A percentile compares a stretch with the other conserved stretches of the same genome.
Conservation (phyloP, 2,329 filamentous ascomycete genomes). For the Diaporthe nobilis region DNA sequence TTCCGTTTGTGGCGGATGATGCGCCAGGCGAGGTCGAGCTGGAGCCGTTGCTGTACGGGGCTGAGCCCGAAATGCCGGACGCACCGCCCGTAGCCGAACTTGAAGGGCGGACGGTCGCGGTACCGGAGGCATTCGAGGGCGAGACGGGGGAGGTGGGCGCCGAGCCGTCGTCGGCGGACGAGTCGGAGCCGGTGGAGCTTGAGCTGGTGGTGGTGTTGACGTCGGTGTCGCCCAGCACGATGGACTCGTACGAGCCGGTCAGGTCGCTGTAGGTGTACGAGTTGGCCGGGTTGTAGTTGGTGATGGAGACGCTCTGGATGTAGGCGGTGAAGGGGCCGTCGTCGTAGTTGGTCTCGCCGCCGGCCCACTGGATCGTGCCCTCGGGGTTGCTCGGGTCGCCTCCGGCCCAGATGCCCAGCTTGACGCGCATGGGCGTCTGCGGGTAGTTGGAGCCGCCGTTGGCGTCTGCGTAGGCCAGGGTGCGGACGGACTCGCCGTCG, state of each 20-base stretch:
- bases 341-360: conserved; percentile 66
- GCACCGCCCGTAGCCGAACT: neutral
- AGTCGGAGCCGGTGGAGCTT: conserved; percentile 33
- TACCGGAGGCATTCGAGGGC: neutral
- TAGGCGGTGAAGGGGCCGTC: conserved; percentile 59
- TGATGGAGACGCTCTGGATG: conserved; percentile 61
- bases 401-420: conserved; percentile 77
- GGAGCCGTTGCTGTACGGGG: conserved; percentile 25
- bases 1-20: conserved; percentile 40
- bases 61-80: conserved; percentile 2
- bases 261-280: conserved; percentile 59
- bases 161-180: conserved; percentile 10
- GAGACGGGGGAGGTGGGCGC: neutral
- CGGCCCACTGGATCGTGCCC: conserved; percentile 81
- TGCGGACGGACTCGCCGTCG: conserved; percentile 73
- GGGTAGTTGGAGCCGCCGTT: conserved; percentile 73
- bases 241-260: conserved; percentile 59
- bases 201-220: conserved; percentile 29
- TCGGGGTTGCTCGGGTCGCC: conserved; percentile 70
- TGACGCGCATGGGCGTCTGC: conserved; percentile 81
- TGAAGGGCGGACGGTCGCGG: neutral
- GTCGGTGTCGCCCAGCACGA: conserved; percentile 51
- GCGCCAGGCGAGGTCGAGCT: conserved; percentile 38
- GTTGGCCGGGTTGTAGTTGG: conserved; percentile 57
- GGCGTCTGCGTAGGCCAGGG: conserved; percentile 72